These are phyloP conservation scores for Ogataea thermomethanolica DNA, from an alignment of 805 yeast genomes.

Conservation along the genomic window DNA sequence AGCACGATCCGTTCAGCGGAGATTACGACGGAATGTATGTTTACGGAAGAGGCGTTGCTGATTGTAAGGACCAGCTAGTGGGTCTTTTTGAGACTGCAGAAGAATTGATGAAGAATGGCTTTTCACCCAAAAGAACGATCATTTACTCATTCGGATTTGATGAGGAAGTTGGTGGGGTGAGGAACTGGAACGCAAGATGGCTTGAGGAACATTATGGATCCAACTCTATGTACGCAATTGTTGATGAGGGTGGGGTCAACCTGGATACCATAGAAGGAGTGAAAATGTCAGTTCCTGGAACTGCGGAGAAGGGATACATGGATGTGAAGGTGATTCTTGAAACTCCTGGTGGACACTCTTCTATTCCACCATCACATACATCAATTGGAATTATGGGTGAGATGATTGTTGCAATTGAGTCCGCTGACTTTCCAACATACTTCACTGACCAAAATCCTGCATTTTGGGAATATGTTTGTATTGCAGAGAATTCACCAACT, in stretches of 20 bases:
- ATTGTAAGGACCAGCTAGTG: slow-evolving; percentile 42
- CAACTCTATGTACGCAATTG: slow-evolving; percentile 40
- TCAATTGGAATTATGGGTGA: slow-evolving; percentile 45
- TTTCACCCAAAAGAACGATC: slow-evolving; percentile 42
- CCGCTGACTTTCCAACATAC: slow-evolving; percentile 34
- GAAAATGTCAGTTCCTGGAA: slow-evolving; percentile 42
- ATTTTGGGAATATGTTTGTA: slow-evolving; percentile 41
- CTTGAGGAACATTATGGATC: slow-evolving; percentile 39
- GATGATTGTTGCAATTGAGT: slow-evolving; percentile 39
- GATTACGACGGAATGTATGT: slow-evolving; percentile 36
- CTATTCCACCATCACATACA: slow-evolving; percentile 48
- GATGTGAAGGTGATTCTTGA: slow-evolving; percentile 39
- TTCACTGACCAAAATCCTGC: slow-evolving; percentile 43
- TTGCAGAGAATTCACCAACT: slow-evolving; percentile 41
- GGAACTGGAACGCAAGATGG: slow-evolving; percentile 35
- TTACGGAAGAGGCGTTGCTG: slow-evolving; percentile 41
- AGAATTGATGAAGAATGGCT: slow-evolving; percentile 30
- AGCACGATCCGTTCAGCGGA: slow-evolving; percentile 37
- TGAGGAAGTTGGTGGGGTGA: slow-evolving; percentile 43
- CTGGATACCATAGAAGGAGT: slow-evolving; percentile 38
- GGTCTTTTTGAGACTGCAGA: slow-evolving; percentile 37
- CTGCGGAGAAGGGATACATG: slow-evolving; percentile 48
- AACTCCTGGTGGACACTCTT: slow-evolving; percentile 51
- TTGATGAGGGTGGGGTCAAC: slow-evolving; percentile 42
- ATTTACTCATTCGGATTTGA: slow-evolving; percentile 49